Base-by-base conservation (phyloP, 495 filamentous ascomycete genomes). In the Penicillium dipodomyicola region DNA sequence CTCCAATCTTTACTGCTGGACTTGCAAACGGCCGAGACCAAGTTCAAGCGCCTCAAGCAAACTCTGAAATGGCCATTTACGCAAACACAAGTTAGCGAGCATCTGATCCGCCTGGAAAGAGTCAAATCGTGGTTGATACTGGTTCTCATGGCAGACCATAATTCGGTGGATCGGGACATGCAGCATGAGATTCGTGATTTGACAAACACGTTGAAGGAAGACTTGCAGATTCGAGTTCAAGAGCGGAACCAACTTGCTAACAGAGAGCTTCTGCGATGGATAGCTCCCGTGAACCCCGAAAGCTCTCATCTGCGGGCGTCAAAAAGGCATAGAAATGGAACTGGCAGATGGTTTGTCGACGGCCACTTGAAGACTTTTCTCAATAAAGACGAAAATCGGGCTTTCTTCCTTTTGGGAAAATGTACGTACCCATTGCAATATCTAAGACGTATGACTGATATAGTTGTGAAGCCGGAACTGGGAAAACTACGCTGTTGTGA, bases 51-150 rank as follows among this genome's bases (percentile, higher is more conserved):
- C 5, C 46, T 64, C 5, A 67, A 64, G 39, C 61, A 64, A 30
- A 59, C 61, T 22, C 55, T 67, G 1, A 45, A 61, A 57, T 67
- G 64, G 61, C 64, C 61, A 0, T 64, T 66, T 42, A 58, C 61
- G 1, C 54, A 64, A 22, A 56, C 59, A 11, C 49, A 64, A 45
- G 19, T 61, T 49, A 59, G 40, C 37, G 55, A 23, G 12, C 61
- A 66, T 39, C 61, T 66, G 15, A 17, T 23, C 23, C 47, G 54
- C 14, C 39, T 66, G 10, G 64, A 66, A 52, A 56, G 64, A 30
- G 64, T 66, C 22, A 66, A 66, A 29, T 64, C 64, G 5, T 66
- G 64, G 64, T 53, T 66, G 54, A 66, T 66, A 25, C 41, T 66
- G 22, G 64, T 66, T 17, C 52, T 66, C 22, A 64, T 47, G 4